These are phyloP conservation scores for Triadica sebifera DNA, from an alignment of 345 rosid genomes.

Conservation along the genomic window DNA sequence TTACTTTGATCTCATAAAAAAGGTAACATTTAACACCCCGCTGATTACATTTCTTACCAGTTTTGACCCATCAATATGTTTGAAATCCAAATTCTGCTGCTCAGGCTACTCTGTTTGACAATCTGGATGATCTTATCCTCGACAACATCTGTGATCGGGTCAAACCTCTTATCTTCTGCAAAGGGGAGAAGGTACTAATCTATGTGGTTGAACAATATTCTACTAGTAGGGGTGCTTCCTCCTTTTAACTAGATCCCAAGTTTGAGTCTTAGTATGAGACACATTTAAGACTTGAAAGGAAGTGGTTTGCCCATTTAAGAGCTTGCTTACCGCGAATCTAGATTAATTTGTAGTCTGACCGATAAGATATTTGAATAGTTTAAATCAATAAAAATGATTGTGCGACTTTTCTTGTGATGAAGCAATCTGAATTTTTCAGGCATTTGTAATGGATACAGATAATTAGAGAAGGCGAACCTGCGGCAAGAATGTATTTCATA, in stretches of 20 bases:
- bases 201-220: too few species aligned
- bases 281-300: too few species aligned
- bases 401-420: background rate
- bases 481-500: constrained; percentile 49
- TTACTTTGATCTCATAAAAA: constrained; percentile 54
- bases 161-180: too few species aligned
- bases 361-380: too few species aligned
- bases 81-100: background rate
- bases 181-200: too few species aligned
- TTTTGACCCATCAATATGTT: background rate
- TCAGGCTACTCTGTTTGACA: constrained; percentile 59
- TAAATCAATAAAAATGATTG: background rate
- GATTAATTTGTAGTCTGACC: too few species aligned
- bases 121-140: constrained; percentile 55
- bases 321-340: too few species aligned
- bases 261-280: too few species aligned
- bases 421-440: background rate
- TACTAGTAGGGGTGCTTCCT: too few species aligned
- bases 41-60: background rate
- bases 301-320: too few species aligned
- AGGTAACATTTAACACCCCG: constrained; percentile 30
- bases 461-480: constrained; percentile 66
- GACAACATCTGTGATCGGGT: constrained; percentile 55
- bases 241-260: too few species aligned
- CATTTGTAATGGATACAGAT: constrained; percentile 37